Evolutionary conservation across 371 early-diverging fungal species (phyloP), one percentile per base, ranked within the genome.

Genomic region (Mucor mucedo): DNA sequence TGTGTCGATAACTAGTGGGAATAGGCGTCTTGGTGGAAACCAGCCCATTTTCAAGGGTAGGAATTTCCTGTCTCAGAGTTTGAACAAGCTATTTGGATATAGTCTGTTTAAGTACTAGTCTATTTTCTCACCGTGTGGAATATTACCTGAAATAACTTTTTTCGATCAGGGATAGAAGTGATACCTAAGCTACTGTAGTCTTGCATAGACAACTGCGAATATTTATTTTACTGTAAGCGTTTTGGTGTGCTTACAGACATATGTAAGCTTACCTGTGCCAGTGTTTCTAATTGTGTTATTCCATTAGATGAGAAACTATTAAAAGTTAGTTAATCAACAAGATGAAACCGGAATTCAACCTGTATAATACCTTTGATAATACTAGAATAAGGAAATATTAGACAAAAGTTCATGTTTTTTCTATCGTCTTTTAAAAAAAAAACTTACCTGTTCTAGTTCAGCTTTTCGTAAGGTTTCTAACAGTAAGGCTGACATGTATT

Each of bases 131-230:
- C 41, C 5, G 2, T 84, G 83, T 59, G 5, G 2, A 5, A 44
- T 29, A 16, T 52, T 69, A 61, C 70, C 42, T 71, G 72, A 68
- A 90, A 91, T 55, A 79, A 76, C 69, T 85, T 73, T 59, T 91
- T 90, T 52, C 93, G 72, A 68, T 92, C 93, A 44, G 89, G 87
- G 82, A 88, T 87, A 39, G 84, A 78, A 47, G 83, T 84, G 13
- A 92, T 88, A 14, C 93, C 93, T 48, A 91, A 72, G 14, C 83
- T 71, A 56, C 76, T 81, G 63, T 91, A 92, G 75, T 91, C 91
- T 69, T 88, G 88, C 89, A 92, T 89, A 40, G 88, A 88, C 58
- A 92, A 75, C 82, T 87, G 42, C 3, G 21, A 4, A 0, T 7
- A 21, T 13, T n/a, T n/a, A 27, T 14, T 27, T 47, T 27, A 4